Evolutionary conservation across 108 stramenopile species (phyloP).

Genomic region (Pseudonitzschia pungens): DNA sequence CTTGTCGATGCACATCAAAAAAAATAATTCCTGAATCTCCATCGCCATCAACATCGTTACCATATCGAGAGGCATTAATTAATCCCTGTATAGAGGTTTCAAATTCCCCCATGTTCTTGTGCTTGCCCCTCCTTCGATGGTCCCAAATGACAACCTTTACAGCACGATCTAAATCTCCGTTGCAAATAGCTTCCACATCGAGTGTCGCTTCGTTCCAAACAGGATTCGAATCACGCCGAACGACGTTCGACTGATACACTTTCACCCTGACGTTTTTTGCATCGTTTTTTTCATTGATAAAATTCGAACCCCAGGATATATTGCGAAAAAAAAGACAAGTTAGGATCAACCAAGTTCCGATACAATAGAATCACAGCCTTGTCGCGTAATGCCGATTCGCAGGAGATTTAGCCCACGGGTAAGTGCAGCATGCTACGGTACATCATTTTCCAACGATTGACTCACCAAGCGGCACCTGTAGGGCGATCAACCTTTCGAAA

Average conservation of each 20-base stretch:
- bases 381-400: too few species aligned
- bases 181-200: constrained; percentile 72
- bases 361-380: too few species aligned
- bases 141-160: constrained; percentile 76
- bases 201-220: constrained; percentile 62
- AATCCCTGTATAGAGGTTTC: constrained; percentile 57
- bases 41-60: background rate
- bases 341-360: too few species aligned
- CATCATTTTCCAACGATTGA: constrained; percentile 14
- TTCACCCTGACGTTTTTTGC: constrained; percentile 30
- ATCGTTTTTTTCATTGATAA: too few species aligned
- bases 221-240: constrained; percentile 65
- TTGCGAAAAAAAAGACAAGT: too few species aligned
- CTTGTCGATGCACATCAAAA: constrained; percentile 31
- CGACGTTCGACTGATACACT: constrained; percentile 66
- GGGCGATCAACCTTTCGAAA: constrained; percentile 69
- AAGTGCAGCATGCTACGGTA: background rate
- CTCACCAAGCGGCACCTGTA: constrained; percentile 62
- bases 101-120: constrained; percentile 72
- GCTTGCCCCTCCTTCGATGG: constrained; percentile 61
- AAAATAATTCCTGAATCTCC: constrained; percentile 13
- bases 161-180: constrained; percentile 70
- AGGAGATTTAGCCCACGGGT: too few species aligned
- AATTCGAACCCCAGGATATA: too few species aligned
- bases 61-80: constrained; percentile 32